Conservation (phyloP, 2,329 filamentous ascomycete genomes). For the Aquanectria penicillioides region DNA sequence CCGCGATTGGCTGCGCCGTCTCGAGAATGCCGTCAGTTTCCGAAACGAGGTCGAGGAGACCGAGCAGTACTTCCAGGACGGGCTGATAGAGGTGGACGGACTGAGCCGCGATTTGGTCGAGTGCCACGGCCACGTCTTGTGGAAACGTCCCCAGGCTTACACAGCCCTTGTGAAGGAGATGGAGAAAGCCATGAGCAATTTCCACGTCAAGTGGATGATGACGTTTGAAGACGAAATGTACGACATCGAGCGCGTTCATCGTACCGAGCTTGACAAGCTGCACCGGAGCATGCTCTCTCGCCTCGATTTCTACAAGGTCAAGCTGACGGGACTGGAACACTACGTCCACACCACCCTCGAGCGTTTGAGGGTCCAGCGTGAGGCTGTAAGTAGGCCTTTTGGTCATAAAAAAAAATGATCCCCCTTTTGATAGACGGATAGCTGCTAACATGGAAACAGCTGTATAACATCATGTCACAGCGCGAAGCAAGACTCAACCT, state of each 20-base stretch:
- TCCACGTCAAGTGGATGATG: conserved; percentile 44
- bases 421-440: too few species aligned
- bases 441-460: conserved; percentile 46
- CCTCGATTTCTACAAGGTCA: conserved; percentile 69
- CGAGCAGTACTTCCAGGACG: conserved; percentile 64
- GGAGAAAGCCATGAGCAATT: conserved; percentile 57
- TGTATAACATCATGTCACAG: conserved; percentile 74
- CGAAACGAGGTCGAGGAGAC: conserved; percentile 67
- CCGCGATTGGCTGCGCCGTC: conserved; percentile 67
- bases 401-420: too few species aligned
- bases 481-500: conserved; percentile 72
- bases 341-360: conserved; percentile 71
- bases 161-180: conserved; percentile 62
- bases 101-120: conserved; percentile 71
- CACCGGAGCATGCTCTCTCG: conserved; percentile 64
- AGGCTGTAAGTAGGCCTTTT: conserved; percentile 59
- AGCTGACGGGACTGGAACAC: conserved; percentile 69
- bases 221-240: conserved; percentile 30
- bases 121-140: conserved; percentile 70
- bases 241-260: conserved; percentile 42
- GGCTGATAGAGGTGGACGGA: conserved; percentile 65
- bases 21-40: conserved; percentile 70
- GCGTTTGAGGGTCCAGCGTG: conserved; percentile 68
- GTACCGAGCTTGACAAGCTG: conserved; percentile 52
- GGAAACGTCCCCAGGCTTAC: conserved; percentile 72